Percentiles rank a stretch among this genome's conserved stretches.
These are phyloP conservation scores for Aspergillus carbonarius DNA, from an alignment of 2,329 filamentous ascomycete species.

Conservation along the genomic window DNA sequence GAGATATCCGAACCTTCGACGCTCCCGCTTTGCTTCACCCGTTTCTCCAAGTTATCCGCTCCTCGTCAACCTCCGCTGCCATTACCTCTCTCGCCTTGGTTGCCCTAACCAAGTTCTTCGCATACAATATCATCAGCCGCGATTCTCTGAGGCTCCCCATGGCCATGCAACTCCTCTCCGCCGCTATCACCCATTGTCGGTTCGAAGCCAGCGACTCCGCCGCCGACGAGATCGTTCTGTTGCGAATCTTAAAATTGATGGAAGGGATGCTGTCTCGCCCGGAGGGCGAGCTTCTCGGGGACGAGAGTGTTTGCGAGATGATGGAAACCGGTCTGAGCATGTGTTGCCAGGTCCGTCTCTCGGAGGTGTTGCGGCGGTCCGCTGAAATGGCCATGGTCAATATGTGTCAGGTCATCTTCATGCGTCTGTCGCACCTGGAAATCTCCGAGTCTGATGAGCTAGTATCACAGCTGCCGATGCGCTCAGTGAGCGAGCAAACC, in stretches of 20 bases:
- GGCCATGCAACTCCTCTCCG: conserved; percentile 91
- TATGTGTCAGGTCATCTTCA: conserved; percentile 99
- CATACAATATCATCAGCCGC: conserved; percentile 85
- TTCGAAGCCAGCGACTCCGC: conserved; percentile 96
- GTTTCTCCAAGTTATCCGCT: conserved; percentile 94
- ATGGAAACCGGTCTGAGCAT: conserved; percentile 98
- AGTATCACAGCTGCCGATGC: conserved; percentile 63
- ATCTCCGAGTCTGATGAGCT: conserved; percentile 68
- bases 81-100: conserved; percentile 94
- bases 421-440: conserved; percentile 83
- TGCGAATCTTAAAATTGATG: conserved; percentile 96
- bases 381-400: conserved; percentile 97
- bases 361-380: conserved; percentile 82
- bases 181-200: conserved; percentile 93
- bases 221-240: conserved; percentile 89
- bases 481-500: conserved; percentile 62
- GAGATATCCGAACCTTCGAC: conserved; percentile 88
- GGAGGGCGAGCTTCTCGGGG: conserved; percentile 87
- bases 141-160: conserved; percentile 83
- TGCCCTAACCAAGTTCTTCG: conserved; percentile 93
- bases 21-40: conserved; percentile 85
- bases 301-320: conserved; percentile 98
- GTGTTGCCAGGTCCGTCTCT: conserved; percentile 90
- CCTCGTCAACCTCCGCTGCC: conserved; percentile 90
- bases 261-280: conserved; percentile 96